Percentiles rank a stretch among this genome's conserved stretches.
Conservation (phyloP, 2,329 filamentous ascomycete genomes). For the Pestalotiopsis sp. region DNA sequence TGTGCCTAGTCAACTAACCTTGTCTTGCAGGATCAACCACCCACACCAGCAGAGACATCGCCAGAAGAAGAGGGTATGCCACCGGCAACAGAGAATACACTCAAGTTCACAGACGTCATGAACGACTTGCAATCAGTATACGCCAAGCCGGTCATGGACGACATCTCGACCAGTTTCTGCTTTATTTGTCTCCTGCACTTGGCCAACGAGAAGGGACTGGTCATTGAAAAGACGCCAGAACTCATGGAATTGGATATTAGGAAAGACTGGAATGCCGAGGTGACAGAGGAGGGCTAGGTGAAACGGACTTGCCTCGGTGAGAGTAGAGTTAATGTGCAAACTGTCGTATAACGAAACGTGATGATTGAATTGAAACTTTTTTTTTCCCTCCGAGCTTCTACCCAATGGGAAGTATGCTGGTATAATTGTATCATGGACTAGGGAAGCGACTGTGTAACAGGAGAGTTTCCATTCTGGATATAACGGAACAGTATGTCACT, state of each 20-base stretch:
- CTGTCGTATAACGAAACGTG: background rate
- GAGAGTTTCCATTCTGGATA: no score
- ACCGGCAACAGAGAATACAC: constrained; percentile 49
- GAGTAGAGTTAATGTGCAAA: background rate
- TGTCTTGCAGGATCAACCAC: constrained; percentile 26
- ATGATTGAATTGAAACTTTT: background rate
- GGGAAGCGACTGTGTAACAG: no score
- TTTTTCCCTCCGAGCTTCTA: no score
- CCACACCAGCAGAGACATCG: constrained; percentile 30
- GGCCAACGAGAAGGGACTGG: constrained; percentile 89
- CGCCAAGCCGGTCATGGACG: constrained; percentile 80
- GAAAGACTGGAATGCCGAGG: constrained; percentile 64
- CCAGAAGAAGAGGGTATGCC: constrained; percentile 13
- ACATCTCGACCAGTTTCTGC: constrained; percentile 91
- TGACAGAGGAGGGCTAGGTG: constrained; percentile 36
- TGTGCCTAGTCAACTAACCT: constrained; percentile 10
- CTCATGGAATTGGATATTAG: constrained; percentile 63
- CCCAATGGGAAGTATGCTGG: no score
- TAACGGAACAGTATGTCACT: no score
- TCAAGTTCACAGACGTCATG: constrained; percentile 92
- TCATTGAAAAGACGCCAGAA: constrained; percentile 67
- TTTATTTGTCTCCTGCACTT: constrained; percentile 93
- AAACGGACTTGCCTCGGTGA: background rate
- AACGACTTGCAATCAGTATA: constrained; percentile 87
- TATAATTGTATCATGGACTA: no score